A percentile compares a stretch with the other conserved stretches of the same genome.
Conservation (phyloP, 768 basidiomycete species). For the Russula olivacea region DNA sequence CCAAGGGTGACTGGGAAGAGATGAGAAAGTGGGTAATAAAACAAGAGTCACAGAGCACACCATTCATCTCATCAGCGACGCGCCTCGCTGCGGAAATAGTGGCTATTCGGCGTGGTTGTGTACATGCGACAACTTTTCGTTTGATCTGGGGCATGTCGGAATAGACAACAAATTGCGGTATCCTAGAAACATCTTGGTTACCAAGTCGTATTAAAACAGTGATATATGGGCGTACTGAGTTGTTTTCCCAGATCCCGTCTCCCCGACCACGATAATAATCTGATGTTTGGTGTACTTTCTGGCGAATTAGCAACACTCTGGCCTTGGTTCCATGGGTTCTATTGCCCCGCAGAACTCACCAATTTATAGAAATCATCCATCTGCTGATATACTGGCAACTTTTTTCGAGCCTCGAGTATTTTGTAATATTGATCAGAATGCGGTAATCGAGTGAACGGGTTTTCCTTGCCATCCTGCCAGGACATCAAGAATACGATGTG, state of each 20-base stretch:
- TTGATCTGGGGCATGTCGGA: constrained; percentile 88
- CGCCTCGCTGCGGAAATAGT: constrained; percentile 98
- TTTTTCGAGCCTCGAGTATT: constrained; percentile 78
- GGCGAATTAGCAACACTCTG: constrained; percentile 29
- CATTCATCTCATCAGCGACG: constrained; percentile 99
- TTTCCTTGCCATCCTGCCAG: constrained; percentile 64
- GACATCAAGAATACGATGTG: neutral
- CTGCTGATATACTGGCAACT: constrained; percentile 84
- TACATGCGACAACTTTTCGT: constrained; percentile 91
- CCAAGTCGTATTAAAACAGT: neutral
- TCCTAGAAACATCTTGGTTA: constrained; percentile 43
- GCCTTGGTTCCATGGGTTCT: constrained; percentile 27
- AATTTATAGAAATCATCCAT: constrained; percentile 91
- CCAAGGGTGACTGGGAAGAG: constrained; percentile 70
- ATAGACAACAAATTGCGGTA: constrained; percentile 94
- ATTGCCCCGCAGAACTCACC: constrained; percentile 46
- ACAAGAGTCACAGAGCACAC: constrained; percentile 40
- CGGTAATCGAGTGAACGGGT: constrained; percentile 82
- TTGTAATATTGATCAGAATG: constrained; percentile 77
- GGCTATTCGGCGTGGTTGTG: constrained; percentile 92
- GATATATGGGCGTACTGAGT: constrained; percentile 65
- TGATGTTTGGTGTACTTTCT: constrained; percentile 68
- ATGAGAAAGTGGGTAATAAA: constrained; percentile 2
- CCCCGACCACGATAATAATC: constrained; percentile 86
- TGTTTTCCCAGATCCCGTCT: constrained; percentile 94